Conservation (phyloP, 345 rosid species). For the Hevea brasiliensis region DNA sequence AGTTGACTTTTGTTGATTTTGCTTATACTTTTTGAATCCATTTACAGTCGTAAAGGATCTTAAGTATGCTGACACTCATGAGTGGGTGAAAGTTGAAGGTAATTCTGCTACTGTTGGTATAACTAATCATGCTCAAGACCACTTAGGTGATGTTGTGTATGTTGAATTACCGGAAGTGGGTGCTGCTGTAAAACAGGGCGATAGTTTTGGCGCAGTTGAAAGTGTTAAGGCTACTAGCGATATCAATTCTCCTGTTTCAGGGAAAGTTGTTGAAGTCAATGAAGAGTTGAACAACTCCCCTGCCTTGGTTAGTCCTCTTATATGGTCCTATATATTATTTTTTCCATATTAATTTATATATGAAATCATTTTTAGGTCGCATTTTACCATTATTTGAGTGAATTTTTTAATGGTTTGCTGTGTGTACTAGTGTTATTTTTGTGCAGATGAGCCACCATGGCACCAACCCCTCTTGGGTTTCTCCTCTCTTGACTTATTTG, state of each 20-base stretch:
- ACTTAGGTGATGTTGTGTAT: slow-evolving; percentile 94
- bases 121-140: slow-evolving; percentile 97
- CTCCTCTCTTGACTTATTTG: too few species aligned
- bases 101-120: slow-evolving; percentile 78
- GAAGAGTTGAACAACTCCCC: slow-evolving; percentile 61
- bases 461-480: too few species aligned
- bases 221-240: slow-evolving; percentile 99
- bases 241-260: slow-evolving; percentile 86
- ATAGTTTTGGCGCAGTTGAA: slow-evolving; percentile 91
- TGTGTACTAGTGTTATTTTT: neutral
- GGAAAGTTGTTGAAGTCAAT: slow-evolving; percentile 76
- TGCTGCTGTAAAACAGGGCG: slow-evolving; percentile 57
- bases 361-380: neutral
- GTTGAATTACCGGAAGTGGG: slow-evolving; percentile 91
- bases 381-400: neutral
- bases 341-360: neutral
- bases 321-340: neutral
- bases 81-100: slow-evolving; percentile 89
- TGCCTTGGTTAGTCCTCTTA: slow-evolving; percentile 63
- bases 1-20: slow-evolving; percentile 5
- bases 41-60: slow-evolving; percentile 75
- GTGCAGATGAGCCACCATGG: neutral
- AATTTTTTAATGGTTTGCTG: neutral
- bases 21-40: neutral
- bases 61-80: slow-evolving; percentile 85